Base-by-base conservation (phyloP, 1,139 yeast genomes). In the Suhomyces atakaporum region DNA sequence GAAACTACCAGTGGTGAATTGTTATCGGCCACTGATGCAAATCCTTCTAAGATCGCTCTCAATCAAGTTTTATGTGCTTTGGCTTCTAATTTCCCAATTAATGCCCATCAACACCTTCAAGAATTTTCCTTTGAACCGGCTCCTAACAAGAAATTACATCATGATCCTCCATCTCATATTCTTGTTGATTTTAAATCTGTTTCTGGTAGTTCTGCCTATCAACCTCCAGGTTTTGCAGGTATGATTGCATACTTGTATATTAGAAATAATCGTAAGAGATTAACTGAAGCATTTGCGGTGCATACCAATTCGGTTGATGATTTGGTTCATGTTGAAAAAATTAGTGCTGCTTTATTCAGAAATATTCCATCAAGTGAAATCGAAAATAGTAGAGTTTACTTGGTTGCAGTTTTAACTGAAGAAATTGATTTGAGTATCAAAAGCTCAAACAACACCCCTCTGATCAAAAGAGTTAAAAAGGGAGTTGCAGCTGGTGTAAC, bases 401-500 rank as follows among this genome's bases (percentile, higher is more conserved):
- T 84, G 46, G 89, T 81, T 25, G 87, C 86, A 0, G 71, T 80
- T 4, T 62, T 84, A 40, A 79, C 84, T 1, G 92, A 84, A 57
- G 78, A 75, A 40, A 64, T 79, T 30, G 72, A 67, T 36, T 54
- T 70, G 45, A 54, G 51, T 30, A 42, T 54, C 35, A 58, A 63
- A 44, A 59, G 54, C 42, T 21, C 62, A 53, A 33, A 34, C 23
- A 60, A 55, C 24, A 42, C 39, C 22, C 56, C 54, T 11, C 58
- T 50, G 25, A 56, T 78, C n/a, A 60, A 62, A 33, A 55, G 71
- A 38, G 76, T 84, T 30, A 80, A 86, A 53, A 81, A 83, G 54
- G 96, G 96, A 41, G 78, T 88, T 12, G 95, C 94, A 27, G 90
- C 90, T 3, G 96, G 96, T 58, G 94, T 84, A 12, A 79, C 90